Conservation (phyloP, 257 asterid genomes). For the Nicotiana tomentosiformis region DNA sequence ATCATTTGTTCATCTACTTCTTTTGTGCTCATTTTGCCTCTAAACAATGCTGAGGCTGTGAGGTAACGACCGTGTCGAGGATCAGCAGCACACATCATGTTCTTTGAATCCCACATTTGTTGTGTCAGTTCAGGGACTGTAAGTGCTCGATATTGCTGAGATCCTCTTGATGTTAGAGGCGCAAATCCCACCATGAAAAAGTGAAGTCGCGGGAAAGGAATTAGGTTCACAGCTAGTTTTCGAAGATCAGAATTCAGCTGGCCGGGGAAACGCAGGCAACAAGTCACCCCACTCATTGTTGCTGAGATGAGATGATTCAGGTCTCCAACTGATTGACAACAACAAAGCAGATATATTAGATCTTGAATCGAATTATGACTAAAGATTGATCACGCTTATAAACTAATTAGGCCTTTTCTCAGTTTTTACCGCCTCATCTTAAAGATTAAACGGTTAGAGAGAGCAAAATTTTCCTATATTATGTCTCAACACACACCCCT, state of each 20-base stretch:
- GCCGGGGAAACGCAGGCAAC: conserved; percentile 26
- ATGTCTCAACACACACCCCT: too few species aligned
- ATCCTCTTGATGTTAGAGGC: conserved; percentile 29
- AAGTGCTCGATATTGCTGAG: conserved; percentile 24
- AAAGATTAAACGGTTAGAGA: too few species aligned
- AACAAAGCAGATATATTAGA: not conserved
- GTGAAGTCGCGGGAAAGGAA: conserved; percentile 26
- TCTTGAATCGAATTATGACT: not conserved
- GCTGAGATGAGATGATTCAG: conserved; percentile 26
- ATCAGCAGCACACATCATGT: conserved; percentile 34
- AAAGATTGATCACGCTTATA: not conserved
- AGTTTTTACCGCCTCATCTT: too few species aligned
- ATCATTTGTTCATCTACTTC: conserved; percentile 8
- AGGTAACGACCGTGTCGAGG: conserved; percentile 25
- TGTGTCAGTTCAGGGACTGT: conserved; percentile 28
- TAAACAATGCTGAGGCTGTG: conserved; percentile 24
- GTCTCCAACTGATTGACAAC: conserved; percentile 24
- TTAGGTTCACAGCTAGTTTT: conserved; percentile 25
- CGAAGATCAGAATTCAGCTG: conserved; percentile 29
- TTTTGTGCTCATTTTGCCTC: conserved; percentile 25
- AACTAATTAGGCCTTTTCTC: not conserved
- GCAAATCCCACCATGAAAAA: conserved; percentile 31
- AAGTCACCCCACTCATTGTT: conserved; percentile 29
- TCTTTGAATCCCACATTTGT: conserved; percentile 30
- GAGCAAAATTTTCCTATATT: too few species aligned